Evolutionary conservation across 768 basidiomycete species (phyloP).

Genomic region (Termitomyces sp.): DNA sequence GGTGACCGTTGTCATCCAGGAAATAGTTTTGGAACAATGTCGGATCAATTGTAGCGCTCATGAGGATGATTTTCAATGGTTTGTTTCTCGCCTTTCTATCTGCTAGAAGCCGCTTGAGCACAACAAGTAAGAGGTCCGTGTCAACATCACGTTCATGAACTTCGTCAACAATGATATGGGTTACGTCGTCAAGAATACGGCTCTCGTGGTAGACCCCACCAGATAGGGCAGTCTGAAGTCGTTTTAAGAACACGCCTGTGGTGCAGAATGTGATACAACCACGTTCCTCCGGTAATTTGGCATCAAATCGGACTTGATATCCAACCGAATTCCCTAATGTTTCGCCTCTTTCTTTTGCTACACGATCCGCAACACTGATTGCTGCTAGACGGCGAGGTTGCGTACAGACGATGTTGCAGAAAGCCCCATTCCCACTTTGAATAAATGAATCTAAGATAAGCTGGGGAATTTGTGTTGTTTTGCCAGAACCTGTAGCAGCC

Average conservation of each 20-base stretch:
- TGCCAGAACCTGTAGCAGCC: slow-evolving; percentile 89
- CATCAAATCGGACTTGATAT: slow-evolving; percentile 90
- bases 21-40: slow-evolving; percentile 89
- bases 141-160: slow-evolving; percentile 95
- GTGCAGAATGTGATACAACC: slow-evolving; percentile 93
- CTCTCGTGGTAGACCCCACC: slow-evolving; percentile 27
- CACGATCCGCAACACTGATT: slow-evolving; percentile 86
- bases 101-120: slow-evolving; percentile 76
- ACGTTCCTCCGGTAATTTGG: slow-evolving; percentile 68
- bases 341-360: slow-evolving; percentile 85
- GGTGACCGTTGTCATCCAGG: slow-evolving; percentile 48
- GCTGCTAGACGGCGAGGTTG: slow-evolving; percentile 91
- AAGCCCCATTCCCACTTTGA: slow-evolving; percentile 68
- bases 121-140: slow-evolving; percentile 84
- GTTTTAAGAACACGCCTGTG: slow-evolving; percentile 83
- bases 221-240: slow-evolving; percentile 71
- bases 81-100: slow-evolving; percentile 66
- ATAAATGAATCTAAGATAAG: slow-evolving; percentile 85
- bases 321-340: slow-evolving; percentile 67
- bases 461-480: slow-evolving; percentile 94
- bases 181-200: slow-evolving; percentile 63
- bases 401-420: slow-evolving; percentile 88
- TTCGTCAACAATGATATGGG: slow-evolving; percentile 92
- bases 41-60: slow-evolving; percentile 96
- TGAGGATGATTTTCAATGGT: slow-evolving; percentile 82